phyloP scores from a whole-genome alignment of 345 rosid species.

The Euphorbia lathyris region DNA sequence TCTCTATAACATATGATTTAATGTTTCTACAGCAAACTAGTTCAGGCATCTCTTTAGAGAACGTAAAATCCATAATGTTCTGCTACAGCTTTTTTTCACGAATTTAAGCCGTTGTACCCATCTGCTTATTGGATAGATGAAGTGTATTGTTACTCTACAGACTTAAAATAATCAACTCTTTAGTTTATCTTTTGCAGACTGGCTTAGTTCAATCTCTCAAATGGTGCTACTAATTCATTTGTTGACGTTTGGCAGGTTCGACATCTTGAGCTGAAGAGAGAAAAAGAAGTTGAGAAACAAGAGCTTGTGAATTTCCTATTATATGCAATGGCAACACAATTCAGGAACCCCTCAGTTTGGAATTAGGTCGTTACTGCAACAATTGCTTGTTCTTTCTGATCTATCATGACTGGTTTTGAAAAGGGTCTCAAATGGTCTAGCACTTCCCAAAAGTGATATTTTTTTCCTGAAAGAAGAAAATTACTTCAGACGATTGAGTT shows the following conservation, averaged over 20 bases:
- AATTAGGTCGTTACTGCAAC: conserved; percentile 23
- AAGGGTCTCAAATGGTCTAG: background rate
- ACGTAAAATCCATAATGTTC: too few species aligned
- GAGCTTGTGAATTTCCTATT: conserved; percentile 60
- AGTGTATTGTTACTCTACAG: too few species aligned
- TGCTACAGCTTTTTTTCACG: too few species aligned
- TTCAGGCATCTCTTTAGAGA: too few species aligned
- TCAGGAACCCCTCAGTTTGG: conserved; percentile 74
- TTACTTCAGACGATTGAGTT: too few species aligned
- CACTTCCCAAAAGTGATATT: too few species aligned
- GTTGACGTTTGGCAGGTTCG: conserved; percentile 51
- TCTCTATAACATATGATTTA: too few species aligned
- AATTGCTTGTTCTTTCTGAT: background rate
- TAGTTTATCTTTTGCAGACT: background rate
- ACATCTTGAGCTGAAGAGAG: conserved; percentile 76
- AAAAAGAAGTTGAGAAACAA: conserved; percentile 69
- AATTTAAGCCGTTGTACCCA: too few species aligned
- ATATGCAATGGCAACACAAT: conserved; percentile 68
- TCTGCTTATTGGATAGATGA: too few species aligned
- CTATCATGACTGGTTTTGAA: too few species aligned
- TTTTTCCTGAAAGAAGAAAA: too few species aligned
- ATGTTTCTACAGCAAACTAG: too few species aligned
- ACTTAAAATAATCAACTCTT: background rate
- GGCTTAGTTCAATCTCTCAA: background rate
- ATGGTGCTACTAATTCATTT: background rate